phyloP scores from a whole-genome alignment of 73 alveolate genomes.

The Paramecium octaurelia region DNA sequence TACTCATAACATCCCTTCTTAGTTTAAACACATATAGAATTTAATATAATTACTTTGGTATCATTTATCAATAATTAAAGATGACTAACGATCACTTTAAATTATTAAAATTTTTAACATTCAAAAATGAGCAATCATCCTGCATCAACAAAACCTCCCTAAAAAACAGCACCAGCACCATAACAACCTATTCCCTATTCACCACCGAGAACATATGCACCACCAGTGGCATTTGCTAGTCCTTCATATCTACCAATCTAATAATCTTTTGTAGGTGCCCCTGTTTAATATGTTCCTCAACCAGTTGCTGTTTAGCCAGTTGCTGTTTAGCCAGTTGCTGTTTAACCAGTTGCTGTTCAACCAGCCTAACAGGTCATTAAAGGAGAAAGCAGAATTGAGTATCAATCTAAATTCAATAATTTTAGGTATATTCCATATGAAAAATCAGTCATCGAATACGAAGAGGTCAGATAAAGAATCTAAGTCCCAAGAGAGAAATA shows the following conservation, averaged over 20 bases:
- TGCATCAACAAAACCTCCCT: neutral
- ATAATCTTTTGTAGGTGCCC: neutral
- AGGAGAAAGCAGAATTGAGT: constrained; percentile 28
- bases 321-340: neutral
- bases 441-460: neutral
- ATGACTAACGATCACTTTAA: neutral
- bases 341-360: neutral
- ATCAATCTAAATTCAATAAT: neutral
- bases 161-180: neutral
- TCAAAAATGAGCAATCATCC: neutral
- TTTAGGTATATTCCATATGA: constrained; percentile 5
- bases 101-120: neutral
- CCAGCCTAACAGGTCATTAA: neutral
- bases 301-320: neutral
- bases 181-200: neutral
- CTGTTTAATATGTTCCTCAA: neutral
- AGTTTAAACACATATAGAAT: neutral
- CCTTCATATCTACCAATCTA: neutral
- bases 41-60: neutral
- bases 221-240: neutral
- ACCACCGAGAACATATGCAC: neutral
- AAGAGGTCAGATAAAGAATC: constrained; percentile 10
- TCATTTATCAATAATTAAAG: neutral
- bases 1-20: neutral
- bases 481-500: constrained; percentile 32